Conservation (phyloP, 2,329 filamentous ascomycete genomes). For the Neurospora crassa region DNA sequence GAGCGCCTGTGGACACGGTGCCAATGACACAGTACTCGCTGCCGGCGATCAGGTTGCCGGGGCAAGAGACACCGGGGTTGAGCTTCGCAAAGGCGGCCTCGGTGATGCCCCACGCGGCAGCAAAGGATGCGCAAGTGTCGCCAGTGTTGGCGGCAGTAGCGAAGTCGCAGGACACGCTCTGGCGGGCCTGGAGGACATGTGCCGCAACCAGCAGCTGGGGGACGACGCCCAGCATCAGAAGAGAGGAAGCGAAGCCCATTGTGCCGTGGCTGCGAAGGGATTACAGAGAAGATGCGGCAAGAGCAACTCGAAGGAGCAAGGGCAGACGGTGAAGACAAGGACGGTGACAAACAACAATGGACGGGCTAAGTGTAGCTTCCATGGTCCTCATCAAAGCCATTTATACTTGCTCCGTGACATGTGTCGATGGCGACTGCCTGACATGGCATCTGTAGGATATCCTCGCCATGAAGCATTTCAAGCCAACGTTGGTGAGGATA, state of each 20-base stretch:
- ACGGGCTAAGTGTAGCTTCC: too few relatives aligned
- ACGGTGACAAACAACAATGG: too few relatives aligned
- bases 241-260: slow-evolving; percentile 5
- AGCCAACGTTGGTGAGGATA: too few relatives aligned
- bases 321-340: neutral
- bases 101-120: slow-evolving; percentile 16
- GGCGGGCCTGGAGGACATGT: neutral
- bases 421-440: too few relatives aligned
- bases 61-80: slow-evolving; percentile 19
- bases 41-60: slow-evolving; percentile 11
- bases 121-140: slow-evolving; percentile 21
- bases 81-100: slow-evolving; percentile 14
- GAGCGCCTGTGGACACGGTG: slow-evolving; percentile 5
- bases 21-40: slow-evolving; percentile 17
- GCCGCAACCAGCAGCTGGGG: slow-evolving; percentile 5
- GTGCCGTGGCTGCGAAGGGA: neutral
- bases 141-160: slow-evolving; percentile 10
- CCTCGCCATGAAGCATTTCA: too few relatives aligned
- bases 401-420: too few relatives aligned
- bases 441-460: too few relatives aligned
- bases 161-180: slow-evolving; percentile 11
- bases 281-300: too few relatives aligned
- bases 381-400: too few relatives aligned
- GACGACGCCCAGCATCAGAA: slow-evolving; percentile 5
- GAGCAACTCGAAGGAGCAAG: too few relatives aligned